Evolutionary conservation across 768 basidiomycete genomes (phyloP), one percentile per base, ranked within the genome.

Genomic region (Ramaria sp.): DNA sequence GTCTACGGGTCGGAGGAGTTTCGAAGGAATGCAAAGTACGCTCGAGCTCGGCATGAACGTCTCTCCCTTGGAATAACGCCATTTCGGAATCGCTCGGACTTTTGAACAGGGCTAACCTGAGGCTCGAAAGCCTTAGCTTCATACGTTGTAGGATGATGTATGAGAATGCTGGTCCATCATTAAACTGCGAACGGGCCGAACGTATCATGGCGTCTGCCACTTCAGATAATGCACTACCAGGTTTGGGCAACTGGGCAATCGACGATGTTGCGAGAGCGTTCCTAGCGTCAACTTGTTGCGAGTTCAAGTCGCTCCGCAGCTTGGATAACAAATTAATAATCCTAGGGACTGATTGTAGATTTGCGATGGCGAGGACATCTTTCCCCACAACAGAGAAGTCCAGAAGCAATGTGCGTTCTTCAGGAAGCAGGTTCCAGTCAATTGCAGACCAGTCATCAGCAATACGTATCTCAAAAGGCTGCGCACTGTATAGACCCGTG

Each of bases 121-220:
- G 71, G 2, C 69, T 67, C 47, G 78, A 73, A 28, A 91, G 73
- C 28, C 75, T 77, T 47, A 93, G 76, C 58, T 79, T 81, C 76
- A 93, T 82, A 56, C 81, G 78, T 63, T 90, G 87, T 48, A 74
- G 71, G 57, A 93, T 78, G 15, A 77, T 68, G 58, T 83, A 82
- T 5, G 77, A 76, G 1, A 71, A 76, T 8, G 70, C 66, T 55
- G 84, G 85, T 13, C 75, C 73, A 66, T 88, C 87, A 59, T 78
- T 82, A 66, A 89, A 78, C 20, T 81, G 78, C 41, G 71, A 80
- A 39, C 81, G 77, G 25, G 89, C 85, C 0, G 87, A 85, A 52
- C 77, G 72, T 37, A 92, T 66, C 80, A 91, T 87, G 28, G 88
- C 86, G 58, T 86, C 81, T 1, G 90, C 89, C n/a, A 92, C 88